Conservation (phyloP, 2,329 filamentous ascomycete species). For the Scytalidium sp. region DNA sequence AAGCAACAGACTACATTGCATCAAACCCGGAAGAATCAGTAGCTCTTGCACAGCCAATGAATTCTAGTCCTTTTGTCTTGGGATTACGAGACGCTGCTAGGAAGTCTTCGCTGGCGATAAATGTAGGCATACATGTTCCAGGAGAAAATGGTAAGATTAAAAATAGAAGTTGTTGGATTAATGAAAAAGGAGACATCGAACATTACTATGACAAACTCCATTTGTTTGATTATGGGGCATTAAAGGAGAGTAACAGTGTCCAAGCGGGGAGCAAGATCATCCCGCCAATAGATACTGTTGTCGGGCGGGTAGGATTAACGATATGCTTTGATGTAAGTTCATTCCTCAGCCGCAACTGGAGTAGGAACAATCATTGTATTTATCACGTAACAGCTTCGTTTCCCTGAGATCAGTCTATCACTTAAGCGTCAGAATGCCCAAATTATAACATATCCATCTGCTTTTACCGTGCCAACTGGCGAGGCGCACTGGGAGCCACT, state of each 20-base stretch:
- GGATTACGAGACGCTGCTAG: slow-evolving; percentile 70
- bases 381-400: slow-evolving; percentile 54
- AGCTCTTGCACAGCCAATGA: slow-evolving; percentile 64
- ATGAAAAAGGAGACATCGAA: slow-evolving; percentile 53
- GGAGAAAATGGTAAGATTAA: slow-evolving; percentile 47
- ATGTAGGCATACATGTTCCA: slow-evolving; percentile 85
- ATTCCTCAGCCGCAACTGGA: background rate
- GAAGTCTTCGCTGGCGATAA: slow-evolving; percentile 64
- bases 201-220: slow-evolving; percentile 81
- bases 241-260: slow-evolving; percentile 64
- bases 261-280: slow-evolving; percentile 64
- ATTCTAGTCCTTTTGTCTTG: slow-evolving; percentile 68
- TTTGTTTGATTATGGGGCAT: slow-evolving; percentile 72
- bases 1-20: slow-evolving; percentile 76
- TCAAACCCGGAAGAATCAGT: slow-evolving; percentile 64
- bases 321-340: slow-evolving; percentile 81
- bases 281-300: slow-evolving; percentile 66
- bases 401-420: slow-evolving; percentile 70
- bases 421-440: slow-evolving; percentile 67
- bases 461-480: slow-evolving; percentile 86
- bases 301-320: slow-evolving; percentile 74
- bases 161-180: slow-evolving; percentile 67
- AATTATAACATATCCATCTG: slow-evolving; percentile 81
- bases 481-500: slow-evolving; percentile 82
- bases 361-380: background rate